phyloP scores from a whole-genome alignment of 805 yeast genomes.

The Kazachstania psychrophila region DNA sequence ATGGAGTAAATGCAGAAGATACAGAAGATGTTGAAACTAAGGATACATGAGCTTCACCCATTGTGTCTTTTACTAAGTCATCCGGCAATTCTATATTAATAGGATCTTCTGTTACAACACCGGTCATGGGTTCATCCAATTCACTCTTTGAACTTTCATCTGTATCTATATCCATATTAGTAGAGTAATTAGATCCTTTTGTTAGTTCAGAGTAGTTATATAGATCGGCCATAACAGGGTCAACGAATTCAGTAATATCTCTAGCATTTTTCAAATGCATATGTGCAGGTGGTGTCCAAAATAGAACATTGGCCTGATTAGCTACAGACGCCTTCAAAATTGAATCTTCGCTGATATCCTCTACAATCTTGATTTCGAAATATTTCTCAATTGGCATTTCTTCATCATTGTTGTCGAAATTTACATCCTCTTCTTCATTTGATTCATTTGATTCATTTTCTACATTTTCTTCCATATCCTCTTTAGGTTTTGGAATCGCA shows the following conservation, averaged over 20 bases:
- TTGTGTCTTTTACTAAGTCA: background rate
- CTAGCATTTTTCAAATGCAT: conserved; percentile 10
- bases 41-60: background rate
- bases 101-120: background rate
- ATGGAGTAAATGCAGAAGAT: background rate
- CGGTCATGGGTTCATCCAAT: background rate
- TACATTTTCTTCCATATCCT: background rate
- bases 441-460: background rate
- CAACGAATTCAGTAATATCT: conserved; percentile 11
- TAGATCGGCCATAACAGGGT: conserved; percentile 17
- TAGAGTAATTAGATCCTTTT: too few relatives aligned
- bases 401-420: background rate
- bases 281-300: conserved; percentile 23
- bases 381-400: conserved; percentile 5
- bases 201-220: conserved; percentile 14
- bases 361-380: conserved; percentile 17
- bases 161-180: background rate
- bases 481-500: conserved; percentile 10
- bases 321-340: background rate
- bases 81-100: background rate
- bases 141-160: background rate
- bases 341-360: conserved; percentile 3
- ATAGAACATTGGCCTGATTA: background rate
- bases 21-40: background rate
- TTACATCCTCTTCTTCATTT: background rate